phyloP scores from a whole-genome alignment of 2,329 filamentous ascomycete species.

The Penicillium nordicum region DNA sequence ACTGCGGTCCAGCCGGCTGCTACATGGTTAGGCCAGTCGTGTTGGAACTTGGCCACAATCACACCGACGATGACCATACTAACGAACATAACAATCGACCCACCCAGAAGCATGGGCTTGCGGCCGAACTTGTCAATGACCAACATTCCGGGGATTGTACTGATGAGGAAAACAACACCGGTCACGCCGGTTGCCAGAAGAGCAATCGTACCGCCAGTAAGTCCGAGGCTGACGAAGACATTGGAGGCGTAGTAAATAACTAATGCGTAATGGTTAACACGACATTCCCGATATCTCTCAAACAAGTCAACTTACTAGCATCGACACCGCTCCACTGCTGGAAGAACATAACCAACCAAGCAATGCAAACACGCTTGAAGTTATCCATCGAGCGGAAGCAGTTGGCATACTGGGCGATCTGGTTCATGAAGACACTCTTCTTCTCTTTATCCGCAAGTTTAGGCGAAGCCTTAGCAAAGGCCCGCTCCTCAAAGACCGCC shows the following conservation, averaged over 20 bases:
- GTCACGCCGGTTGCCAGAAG: conserved; percentile 36
- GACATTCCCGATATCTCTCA: conserved; percentile 7
- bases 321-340: conserved; percentile 48
- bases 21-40: conserved; percentile 27
- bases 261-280: conserved; percentile 17
- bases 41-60: conserved; percentile 28
- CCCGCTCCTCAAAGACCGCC: conserved; percentile 43
- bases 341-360: conserved; percentile 49
- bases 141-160: conserved; percentile 32
- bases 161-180: conserved; percentile 32
- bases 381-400: conserved; percentile 50
- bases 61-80: conserved; percentile 28
- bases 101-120: conserved; percentile 29
- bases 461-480: conserved; percentile 47
- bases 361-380: conserved; percentile 47
- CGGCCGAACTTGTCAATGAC: conserved; percentile 30
- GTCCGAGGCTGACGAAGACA: conserved; percentile 36
- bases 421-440: conserved; percentile 43
- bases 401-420: conserved; percentile 52
- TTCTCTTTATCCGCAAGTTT: conserved; percentile 33
- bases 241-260: conserved; percentile 45
- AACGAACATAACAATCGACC: conserved; percentile 23
- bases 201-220: conserved; percentile 32
- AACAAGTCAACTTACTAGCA: conserved; percentile 26
- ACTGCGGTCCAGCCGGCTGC: conserved; percentile 30